Evolutionary conservation across 2,329 filamentous ascomycete species (phyloP), one percentile per base, ranked within the genome.

Genomic region (Fusarium sp.): DNA sequence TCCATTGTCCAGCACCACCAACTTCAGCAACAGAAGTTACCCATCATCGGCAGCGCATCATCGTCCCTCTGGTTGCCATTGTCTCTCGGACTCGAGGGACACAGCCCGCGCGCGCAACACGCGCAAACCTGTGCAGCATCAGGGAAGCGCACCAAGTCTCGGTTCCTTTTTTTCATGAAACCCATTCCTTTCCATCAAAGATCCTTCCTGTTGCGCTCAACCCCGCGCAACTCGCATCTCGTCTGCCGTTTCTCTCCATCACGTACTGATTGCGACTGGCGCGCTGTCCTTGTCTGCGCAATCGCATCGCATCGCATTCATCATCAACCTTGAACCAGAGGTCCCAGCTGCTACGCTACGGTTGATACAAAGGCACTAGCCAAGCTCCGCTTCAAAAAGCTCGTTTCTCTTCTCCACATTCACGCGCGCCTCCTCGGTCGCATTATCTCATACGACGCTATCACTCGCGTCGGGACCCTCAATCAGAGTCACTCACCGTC

Each of bases 361-460:
- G 51, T 66, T 58, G 49, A 70, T 73, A 68, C 70, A 36, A 38
- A 67, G 58, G 60, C 67, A 59, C 70, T 73, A 73, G 60, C 60
- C 62, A 66, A 67, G 66, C 75, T 69, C 46, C 72, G 71, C 65
- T 51, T 51, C 46, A 51, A n/a, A 51, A 68, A 72, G 64, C 72
- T 73, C 71, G 59, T 68, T 71, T 75, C 42, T 51, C 53, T 76
- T 76, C 75, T 75, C 75, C 75, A 76, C 75, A 77, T 74, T 69
- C 74, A 72, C 72, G 66, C 74, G 70, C 63, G 63, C 70, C 71
- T 73, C 74, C 68, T 75, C 74, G 58, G 72, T 77, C 72, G 75
- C 74, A 76, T 76, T 74, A 68, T 73, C 64, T 60, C 70, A 71
- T 73, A 73, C 71, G 67, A 67, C 66, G 61, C 62, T 71, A 58